phyloP scores from a whole-genome alignment of 140 eudicot genomes.

The Anethum foeniculum region DNA sequence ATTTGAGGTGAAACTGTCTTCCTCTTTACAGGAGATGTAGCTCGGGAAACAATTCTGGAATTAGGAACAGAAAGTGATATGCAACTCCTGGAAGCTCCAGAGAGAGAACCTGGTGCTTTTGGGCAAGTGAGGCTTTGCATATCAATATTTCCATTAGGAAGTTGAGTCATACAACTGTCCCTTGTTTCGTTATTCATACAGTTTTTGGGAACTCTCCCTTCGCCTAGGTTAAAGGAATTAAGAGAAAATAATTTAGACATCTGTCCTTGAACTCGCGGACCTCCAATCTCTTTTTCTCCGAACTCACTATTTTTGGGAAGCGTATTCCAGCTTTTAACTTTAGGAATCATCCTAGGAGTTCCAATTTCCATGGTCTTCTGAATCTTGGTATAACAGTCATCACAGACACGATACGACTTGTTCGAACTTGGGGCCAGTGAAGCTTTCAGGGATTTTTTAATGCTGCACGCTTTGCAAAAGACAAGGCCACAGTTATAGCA shows the following conservation, averaged over 20 bases:
- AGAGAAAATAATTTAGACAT: slow-evolving; percentile 53
- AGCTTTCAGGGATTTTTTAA: slow-evolving; percentile 72
- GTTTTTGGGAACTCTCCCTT: slow-evolving; percentile 34
- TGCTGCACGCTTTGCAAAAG: slow-evolving; percentile 84
- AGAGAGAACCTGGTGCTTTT: slow-evolving; percentile 39
- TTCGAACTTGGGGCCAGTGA: slow-evolving; percentile 78
- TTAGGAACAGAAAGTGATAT: slow-evolving; percentile 58
- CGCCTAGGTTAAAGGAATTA: slow-evolving; percentile 50
- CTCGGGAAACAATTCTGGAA: slow-evolving; percentile 60
- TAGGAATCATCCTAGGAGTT: slow-evolving; percentile 31
- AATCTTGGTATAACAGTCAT: slow-evolving; percentile 67
- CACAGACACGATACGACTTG: slow-evolving; percentile 96
- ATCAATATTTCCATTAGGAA: slow-evolving; percentile 39
- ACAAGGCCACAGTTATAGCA: slow-evolving; percentile 97
- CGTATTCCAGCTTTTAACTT: slow-evolving; percentile 36
- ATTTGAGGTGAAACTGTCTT: slow-evolving; percentile 44
- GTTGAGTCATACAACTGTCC: slow-evolving; percentile 48
- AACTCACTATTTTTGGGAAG: slow-evolving; percentile 35
- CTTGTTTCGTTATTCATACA: slow-evolving; percentile 34
- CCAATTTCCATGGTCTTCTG: slow-evolving; percentile 48
- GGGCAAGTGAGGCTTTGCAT: slow-evolving; percentile 43
- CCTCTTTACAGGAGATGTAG: slow-evolving; percentile 62
- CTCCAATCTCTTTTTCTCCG: slow-evolving; percentile 36
- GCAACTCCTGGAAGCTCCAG: slow-evolving; percentile 40
- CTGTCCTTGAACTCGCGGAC: slow-evolving; percentile 32